These are phyloP conservation scores for Zelonia costaricensis DNA, from an alignment of 208 protist genomes.

Conservation along the genomic window DNA sequence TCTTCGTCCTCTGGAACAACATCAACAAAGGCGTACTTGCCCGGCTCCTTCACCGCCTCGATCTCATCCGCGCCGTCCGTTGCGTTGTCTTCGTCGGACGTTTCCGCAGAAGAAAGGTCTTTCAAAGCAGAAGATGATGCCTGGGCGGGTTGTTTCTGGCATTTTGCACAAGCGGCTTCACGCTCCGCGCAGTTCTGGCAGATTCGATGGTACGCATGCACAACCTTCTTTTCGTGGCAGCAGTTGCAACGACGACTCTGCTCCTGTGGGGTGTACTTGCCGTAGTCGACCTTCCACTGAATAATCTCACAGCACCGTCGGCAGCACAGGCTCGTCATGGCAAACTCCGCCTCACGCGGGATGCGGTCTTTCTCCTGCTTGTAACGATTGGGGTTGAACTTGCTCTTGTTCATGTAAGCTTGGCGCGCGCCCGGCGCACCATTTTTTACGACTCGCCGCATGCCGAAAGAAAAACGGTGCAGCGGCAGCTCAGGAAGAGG, in stretches of 20 bases:
- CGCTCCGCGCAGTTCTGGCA: conserved; percentile 67
- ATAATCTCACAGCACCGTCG: conserved; percentile 85
- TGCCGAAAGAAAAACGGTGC: not conserved
- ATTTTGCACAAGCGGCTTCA: conserved; percentile 74
- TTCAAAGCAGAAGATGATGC: not conserved
- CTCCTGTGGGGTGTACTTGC: conserved; percentile 74
- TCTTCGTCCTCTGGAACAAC: conserved; percentile 40
- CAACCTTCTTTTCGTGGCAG: conserved; percentile 61
- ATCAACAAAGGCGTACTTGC: conserved; percentile 71
- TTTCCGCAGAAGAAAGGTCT: conserved; percentile 1
- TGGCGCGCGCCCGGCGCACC: conserved; percentile 47
- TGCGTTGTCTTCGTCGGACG: not conserved
- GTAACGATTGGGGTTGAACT: conserved; percentile 82
- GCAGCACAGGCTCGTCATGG: conserved; percentile 83
- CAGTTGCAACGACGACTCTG: conserved; percentile 65
- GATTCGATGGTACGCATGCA: conserved; percentile 78
- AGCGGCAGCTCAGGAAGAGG: not conserved
- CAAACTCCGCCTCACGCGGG: conserved; percentile 24
- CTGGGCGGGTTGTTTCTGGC: conserved; percentile 57
- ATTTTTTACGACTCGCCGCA: conserved; percentile 52
- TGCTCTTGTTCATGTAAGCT: conserved; percentile 67
- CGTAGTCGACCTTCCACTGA: conserved; percentile 89
- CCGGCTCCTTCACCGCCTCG: conserved; percentile 8
- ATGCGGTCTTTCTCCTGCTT: conserved; percentile 76
- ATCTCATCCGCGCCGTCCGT: not conserved